Evolutionary conservation across 2,329 filamentous ascomycete species (phyloP).

Genomic region (Fusarium verrucosum): DNA sequence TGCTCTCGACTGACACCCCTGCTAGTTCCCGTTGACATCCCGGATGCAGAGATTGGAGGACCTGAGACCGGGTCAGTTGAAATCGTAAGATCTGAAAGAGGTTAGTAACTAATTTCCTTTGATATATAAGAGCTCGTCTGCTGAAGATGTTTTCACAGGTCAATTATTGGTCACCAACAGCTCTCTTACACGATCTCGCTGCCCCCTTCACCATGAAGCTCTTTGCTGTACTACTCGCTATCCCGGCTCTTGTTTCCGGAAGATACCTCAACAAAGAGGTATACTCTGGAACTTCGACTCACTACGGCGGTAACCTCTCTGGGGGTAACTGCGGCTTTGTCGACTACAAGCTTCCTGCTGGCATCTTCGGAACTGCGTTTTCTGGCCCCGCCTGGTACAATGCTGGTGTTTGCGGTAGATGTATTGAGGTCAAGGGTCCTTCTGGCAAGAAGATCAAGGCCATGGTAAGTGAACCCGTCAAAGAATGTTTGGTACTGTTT

Average conservation of each 20-base stretch:
- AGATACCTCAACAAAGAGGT: slow-evolving; percentile 25
- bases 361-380: slow-evolving; percentile 69
- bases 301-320: slow-evolving; percentile 63
- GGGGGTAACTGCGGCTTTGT: slow-evolving; percentile 72
- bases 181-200: too few species aligned
- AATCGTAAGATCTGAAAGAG: background rate
- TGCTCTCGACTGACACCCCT: slow-evolving; percentile 7
- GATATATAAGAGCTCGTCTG: slow-evolving; percentile 1
- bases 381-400: slow-evolving; percentile 66
- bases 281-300: slow-evolving; percentile 50
- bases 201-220: slow-evolving; percentile 37
- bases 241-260: slow-evolving; percentile 35
- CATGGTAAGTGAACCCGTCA: slow-evolving; percentile 59
- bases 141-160: background rate
- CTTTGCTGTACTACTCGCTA: slow-evolving; percentile 25
- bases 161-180: background rate
- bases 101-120: background rate
- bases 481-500: background rate
- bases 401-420: slow-evolving; percentile 67
- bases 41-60: slow-evolving; percentile 16
- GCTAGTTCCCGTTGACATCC: slow-evolving; percentile 22
- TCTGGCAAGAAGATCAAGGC: slow-evolving; percentile 65
- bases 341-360: slow-evolving; percentile 67
- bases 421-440: slow-evolving; percentile 67
- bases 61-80: background rate